Percentiles rank a stretch among this genome's conserved stretches.
phyloP scores from a whole-genome alignment of 164 flowering plant genomes.

The Hamamelis virginiana region DNA sequence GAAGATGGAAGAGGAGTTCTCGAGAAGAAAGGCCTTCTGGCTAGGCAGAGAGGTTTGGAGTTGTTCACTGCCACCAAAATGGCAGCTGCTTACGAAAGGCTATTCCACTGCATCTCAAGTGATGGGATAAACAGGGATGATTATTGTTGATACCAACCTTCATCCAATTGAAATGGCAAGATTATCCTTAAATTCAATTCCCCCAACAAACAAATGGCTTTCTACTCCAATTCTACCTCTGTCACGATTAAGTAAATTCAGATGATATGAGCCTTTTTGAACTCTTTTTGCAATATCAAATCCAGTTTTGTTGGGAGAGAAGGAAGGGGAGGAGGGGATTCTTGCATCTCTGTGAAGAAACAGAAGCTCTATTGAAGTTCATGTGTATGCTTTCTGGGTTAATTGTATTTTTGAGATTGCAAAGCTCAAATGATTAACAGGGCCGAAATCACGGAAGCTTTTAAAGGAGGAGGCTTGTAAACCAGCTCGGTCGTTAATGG shows the following conservation, averaged over 20 bases:
- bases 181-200: background rate
- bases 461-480: background rate
- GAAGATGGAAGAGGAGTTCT: conserved; percentile 43
- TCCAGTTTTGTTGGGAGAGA: too few species aligned
- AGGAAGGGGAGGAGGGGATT: too few species aligned
- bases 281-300: too few species aligned
- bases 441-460: background rate
- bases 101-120: conserved; percentile 63
- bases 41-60: conserved; percentile 48
- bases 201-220: background rate
- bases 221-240: conserved; percentile 3
- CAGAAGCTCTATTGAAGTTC: background rate
- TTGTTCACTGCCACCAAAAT: conserved; percentile 73
- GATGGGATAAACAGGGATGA: conserved; percentile 1
- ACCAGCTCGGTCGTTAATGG: too few species aligned
- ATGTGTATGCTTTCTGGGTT: background rate
- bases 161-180: conserved; percentile 1
- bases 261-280: too few species aligned
- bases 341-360: too few species aligned
- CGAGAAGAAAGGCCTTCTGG: conserved; percentile 48
- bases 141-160: conserved; percentile 24
- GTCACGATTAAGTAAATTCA: too few species aligned
- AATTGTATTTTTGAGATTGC: background rate
- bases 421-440: background rate
- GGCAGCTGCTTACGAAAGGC: conserved; percentile 71